Base-by-base conservation (phyloP, 2,329 filamentous ascomycete genomes). In the Xylariaceae sp. region DNA sequence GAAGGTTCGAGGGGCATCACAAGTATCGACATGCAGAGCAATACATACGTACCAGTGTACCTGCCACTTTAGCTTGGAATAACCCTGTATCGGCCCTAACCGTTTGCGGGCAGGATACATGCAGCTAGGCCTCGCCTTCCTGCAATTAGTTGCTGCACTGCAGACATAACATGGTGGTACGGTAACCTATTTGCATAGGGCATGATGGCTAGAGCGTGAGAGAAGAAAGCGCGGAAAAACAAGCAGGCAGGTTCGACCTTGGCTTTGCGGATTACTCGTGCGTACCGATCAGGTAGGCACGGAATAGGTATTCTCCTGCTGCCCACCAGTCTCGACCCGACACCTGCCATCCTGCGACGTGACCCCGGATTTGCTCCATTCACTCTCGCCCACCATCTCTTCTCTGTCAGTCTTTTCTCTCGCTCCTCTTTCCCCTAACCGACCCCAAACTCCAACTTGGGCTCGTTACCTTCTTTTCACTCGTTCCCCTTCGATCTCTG, bases 391-490 rank as follows among this genome's bases (percentile, higher is more conserved):
- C 37, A 10, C 37, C 13, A 9, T 41, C 37, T 13, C 37, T 41
- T 10, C 13, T 41, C 37, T 13, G 9, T 8, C 37, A 9, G 9
- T 13, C 37, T 13, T 59, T 61, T 34, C 51, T 51, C 34, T 34
- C 54, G 23, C 52, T 54, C 53, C 50, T 52, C 41, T 57, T 30
- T 53, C 13, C 13, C 51, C 60, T 60, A 41, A 41, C 62, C 55
- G 58, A 60, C 58, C 57, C 39, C 60, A 47, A 17, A 48, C 55
- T 49, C 53, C 59, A 55, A 55, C 57, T 10, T 45, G 37, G 9
- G 6, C 45, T 37, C n/a, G 35, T 50, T 39, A 17, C 57, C 51
- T 15, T 56, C 47, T 48, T 15, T 51, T 56, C 15, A 45, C 45
- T 45, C 18, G 49, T 51, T 56, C 57, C 56, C 50, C 58, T 55